phyloP scores from a whole-genome alignment of 495 filamentous ascomycete genomes.

The Trichocladium uniseriatum region DNA sequence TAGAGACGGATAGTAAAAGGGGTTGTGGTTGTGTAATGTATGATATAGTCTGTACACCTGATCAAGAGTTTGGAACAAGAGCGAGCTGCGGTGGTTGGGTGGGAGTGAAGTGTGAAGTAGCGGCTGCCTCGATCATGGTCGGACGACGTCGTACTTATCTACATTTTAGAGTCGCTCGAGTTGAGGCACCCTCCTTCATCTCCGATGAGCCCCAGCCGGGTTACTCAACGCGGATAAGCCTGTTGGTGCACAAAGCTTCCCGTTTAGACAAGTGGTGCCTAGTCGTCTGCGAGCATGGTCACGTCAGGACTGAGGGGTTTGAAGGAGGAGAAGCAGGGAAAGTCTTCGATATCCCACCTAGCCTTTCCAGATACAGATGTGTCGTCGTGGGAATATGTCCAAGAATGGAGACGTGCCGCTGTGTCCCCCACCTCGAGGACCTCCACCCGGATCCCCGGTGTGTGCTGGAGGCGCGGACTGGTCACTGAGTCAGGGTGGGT shows the following conservation, averaged over 20 bases:
- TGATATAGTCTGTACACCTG: not conserved
- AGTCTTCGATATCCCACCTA: not conserved
- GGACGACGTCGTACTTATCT: slow-evolving; percentile 8
- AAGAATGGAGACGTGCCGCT: slow-evolving; percentile 2
- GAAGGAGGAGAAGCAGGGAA: slow-evolving; percentile 1
- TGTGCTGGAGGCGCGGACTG: not conserved
- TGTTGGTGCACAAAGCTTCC: slow-evolving; percentile 4
- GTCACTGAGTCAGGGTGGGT: not conserved
- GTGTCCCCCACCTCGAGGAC: slow-evolving; percentile 4
- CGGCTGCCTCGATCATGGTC: too few species aligned
- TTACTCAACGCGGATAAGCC: not conserved
- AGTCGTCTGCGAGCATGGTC: not conserved
- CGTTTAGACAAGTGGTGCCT: not conserved
- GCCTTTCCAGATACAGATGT: slow-evolving; percentile 9
- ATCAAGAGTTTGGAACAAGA: too few species aligned
- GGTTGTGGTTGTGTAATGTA: slow-evolving; percentile 7
- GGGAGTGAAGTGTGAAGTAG: too few species aligned
- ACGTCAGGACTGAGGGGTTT: not conserved
- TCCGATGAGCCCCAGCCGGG: not conserved
- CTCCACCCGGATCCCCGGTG: not conserved
- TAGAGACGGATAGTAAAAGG: not conserved
- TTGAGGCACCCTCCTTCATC: not conserved
- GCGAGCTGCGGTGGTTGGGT: not conserved
- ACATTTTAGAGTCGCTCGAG: not conserved
- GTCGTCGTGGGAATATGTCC: slow-evolving; percentile 1